A percentile compares a stretch with the other conserved stretches of the same genome.
phyloP scores from a whole-genome alignment of 2,329 filamentous ascomycete genomes.

The Penicillium freii region DNA sequence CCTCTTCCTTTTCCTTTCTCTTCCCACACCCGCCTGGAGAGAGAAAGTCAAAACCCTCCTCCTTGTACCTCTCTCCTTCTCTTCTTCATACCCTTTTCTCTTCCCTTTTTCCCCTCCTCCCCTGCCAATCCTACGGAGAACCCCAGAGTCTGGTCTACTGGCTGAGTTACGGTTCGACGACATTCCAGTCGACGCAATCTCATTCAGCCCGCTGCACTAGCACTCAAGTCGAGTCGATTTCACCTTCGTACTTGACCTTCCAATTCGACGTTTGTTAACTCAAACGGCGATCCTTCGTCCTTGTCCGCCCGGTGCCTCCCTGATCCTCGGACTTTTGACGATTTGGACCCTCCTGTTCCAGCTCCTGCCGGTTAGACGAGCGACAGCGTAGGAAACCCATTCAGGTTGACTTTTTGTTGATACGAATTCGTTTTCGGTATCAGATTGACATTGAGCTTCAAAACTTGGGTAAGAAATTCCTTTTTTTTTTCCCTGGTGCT shows the following conservation, averaged over 20 bases:
- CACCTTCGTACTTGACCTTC: constrained; percentile 38
- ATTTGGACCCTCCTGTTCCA: constrained; percentile 34
- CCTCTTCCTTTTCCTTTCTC: constrained; percentile 32
- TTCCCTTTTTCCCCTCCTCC: constrained; percentile 22
- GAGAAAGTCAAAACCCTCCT: constrained; percentile 38
- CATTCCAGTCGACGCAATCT: constrained; percentile 24
- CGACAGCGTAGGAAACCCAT: constrained; percentile 30
- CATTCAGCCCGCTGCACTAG: constrained; percentile 32
- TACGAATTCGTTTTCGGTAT: constrained; percentile 13
- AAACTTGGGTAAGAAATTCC: constrained; percentile 15
- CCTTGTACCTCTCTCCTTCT: constrained; percentile 36
- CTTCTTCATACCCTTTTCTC: constrained; percentile 27
- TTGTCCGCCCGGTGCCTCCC: constrained; percentile 33
- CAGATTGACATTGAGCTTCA: constrained; percentile 19
- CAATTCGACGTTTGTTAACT: constrained; percentile 42
- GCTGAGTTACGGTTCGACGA: constrained; percentile 30
- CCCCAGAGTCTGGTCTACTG: constrained; percentile 38
- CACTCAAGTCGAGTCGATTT: constrained; percentile 42
- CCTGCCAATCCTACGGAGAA: constrained; percentile 41
- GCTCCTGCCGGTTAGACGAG: constrained; percentile 43
- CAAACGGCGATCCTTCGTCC: constrained; percentile 34
- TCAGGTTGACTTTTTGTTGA: constrained; percentile 3
- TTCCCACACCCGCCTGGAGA: constrained; percentile 45
- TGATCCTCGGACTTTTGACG: constrained; percentile 32
- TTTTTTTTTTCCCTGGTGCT: constrained; percentile 2